Conservation (phyloP, 106 monocot genomes). For the Amphibolis antarctica region DNA sequence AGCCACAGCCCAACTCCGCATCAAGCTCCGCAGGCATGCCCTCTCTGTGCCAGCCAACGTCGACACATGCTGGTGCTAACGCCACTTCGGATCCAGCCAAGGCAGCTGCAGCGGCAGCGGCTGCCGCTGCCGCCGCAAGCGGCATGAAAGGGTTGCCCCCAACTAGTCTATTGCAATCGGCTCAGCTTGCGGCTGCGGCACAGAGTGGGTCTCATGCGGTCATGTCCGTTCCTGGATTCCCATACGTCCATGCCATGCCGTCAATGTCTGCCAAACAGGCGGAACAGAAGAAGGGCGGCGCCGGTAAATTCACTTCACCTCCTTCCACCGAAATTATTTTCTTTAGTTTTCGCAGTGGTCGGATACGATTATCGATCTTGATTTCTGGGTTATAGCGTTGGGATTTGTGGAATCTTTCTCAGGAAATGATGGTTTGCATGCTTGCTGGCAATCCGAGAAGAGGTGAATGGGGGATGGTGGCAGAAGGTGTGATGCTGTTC, state of each 20-base stretch:
- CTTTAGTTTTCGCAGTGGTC: too few species aligned
- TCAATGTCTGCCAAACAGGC: constrained; percentile 33
- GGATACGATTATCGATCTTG: background rate
- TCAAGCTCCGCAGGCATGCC: constrained; percentile 2
- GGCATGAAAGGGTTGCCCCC: constrained; percentile 5
- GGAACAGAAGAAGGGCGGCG: constrained; percentile 44
- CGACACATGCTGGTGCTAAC: background rate
- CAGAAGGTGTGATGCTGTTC: too few species aligned
- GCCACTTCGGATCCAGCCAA: constrained; percentile 13
- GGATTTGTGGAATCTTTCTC: background rate
- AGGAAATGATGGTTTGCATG: constrained; percentile 39
- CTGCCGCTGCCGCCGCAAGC: constrained; percentile 6
- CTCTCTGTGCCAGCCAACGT: constrained; percentile 1
- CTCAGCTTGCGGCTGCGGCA: constrained; percentile 6
- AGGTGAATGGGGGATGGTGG: constrained; percentile 14
- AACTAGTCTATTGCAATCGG: constrained; percentile 1
- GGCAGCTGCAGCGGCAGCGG: background rate
- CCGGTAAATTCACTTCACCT: constrained; percentile 16
- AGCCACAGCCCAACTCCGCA: constrained; percentile 1
- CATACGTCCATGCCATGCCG: constrained; percentile 33
- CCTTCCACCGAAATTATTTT: too few species aligned
- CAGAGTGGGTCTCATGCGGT: background rate
- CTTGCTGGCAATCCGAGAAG: constrained; percentile 45
- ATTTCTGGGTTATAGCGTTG: background rate
- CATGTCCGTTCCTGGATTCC: constrained; percentile 16